phyloP scores from a whole-genome alignment of 257 asterid species.

The Fraxinus quadrangulata region DNA sequence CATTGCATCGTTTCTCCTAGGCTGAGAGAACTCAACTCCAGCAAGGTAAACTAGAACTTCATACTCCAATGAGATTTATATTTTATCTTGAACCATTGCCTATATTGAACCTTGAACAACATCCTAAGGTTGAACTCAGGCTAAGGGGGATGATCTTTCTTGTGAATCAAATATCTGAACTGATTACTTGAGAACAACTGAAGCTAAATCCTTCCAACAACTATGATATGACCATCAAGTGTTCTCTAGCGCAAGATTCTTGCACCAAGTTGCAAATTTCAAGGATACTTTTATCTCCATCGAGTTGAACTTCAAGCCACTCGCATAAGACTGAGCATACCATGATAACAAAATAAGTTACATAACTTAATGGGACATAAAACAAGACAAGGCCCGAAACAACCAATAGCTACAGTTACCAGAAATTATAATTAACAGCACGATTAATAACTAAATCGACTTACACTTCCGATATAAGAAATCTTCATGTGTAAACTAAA shows the following conservation, averaged over 20 bases:
- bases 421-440: not conserved
- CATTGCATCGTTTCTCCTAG: too few species aligned
- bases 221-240: not conserved
- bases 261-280: not conserved
- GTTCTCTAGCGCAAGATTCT: not conserved
- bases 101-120: too few species aligned
- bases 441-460: not conserved
- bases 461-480: not conserved
- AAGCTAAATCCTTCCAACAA: too few species aligned
- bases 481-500: too few species aligned
- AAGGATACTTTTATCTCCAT: not conserved
- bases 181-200: too few species aligned
- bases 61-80: too few species aligned
- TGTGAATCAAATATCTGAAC: too few species aligned
- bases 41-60: too few species aligned
- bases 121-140: too few species aligned
- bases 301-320: not conserved
- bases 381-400: not conserved
- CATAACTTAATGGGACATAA: not conserved
- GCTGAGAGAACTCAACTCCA: too few species aligned
- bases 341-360: not conserved
- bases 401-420: not conserved
- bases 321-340: not conserved
- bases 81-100: too few species aligned
- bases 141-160: too few species aligned